These are phyloP conservation scores for Sporothrix dimorphospora DNA, from an alignment of 2,329 filamentous ascomycete species.

Conservation along the genomic window DNA sequence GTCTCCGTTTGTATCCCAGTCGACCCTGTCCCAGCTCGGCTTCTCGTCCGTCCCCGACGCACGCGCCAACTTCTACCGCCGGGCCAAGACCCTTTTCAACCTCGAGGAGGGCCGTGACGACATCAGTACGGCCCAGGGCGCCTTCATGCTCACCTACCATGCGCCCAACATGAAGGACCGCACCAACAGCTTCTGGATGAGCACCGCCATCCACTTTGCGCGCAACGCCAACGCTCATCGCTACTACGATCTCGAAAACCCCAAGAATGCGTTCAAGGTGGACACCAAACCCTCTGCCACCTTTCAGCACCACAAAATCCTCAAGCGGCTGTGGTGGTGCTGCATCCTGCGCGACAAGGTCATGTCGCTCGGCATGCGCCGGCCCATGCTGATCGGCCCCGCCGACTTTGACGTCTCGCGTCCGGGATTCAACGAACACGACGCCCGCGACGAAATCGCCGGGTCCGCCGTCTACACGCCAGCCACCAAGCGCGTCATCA, in stretches of 20 bases:
- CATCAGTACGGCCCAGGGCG: conserved; percentile 46
- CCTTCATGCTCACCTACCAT: conserved; percentile 50
- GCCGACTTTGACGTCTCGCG: conserved; percentile 92
- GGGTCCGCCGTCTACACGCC: conserved; percentile 22
- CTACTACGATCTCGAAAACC: conserved; percentile 33
- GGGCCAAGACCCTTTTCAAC: conserved; percentile 46
- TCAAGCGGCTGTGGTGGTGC: conserved; percentile 98
- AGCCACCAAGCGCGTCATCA: conserved; percentile 28
- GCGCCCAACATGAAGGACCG: conserved; percentile 31
- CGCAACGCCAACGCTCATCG: conserved; percentile 24
- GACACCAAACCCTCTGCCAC: conserved; percentile 55
- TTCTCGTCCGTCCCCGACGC: conserved; percentile 24
- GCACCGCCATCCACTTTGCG: conserved; percentile 28
- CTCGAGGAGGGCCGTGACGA: conserved; percentile 48
- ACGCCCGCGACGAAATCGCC: conserved; percentile 73
- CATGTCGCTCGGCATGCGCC: conserved; percentile 88
- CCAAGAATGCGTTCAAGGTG: neutral
- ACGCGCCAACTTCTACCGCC: conserved; percentile 24
- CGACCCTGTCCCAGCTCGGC: conserved; percentile 6
- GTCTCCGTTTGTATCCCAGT: conserved; percentile 19
- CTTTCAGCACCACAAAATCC: conserved; percentile 57
- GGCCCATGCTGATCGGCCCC: conserved; percentile 87
- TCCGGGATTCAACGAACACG: conserved; percentile 63
- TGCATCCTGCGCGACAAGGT: conserved; percentile 93
- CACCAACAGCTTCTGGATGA: conserved; percentile 30